A percentile compares a stretch with the other conserved stretches of the same genome.
phyloP scores from a whole-genome alignment of 1,139 yeast genomes.

The Suhomyces maxii region DNA sequence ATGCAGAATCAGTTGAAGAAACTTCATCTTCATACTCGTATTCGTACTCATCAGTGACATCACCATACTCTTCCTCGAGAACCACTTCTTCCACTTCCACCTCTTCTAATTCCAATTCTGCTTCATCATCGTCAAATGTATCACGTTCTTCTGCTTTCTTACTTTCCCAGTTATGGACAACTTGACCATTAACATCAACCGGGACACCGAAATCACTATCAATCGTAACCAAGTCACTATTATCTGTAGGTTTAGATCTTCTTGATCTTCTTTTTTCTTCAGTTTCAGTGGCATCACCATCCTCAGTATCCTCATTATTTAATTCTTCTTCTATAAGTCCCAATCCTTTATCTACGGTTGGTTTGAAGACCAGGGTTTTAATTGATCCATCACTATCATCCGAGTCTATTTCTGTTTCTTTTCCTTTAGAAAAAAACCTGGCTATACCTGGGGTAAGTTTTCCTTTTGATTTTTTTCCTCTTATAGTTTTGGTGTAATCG shows the following conservation, averaged over 20 bases:
- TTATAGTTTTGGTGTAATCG: constrained; percentile 15
- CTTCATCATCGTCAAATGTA: constrained; percentile 16
- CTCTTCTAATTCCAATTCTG: neutral
- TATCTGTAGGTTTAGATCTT: constrained; percentile 10
- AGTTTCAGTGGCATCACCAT: constrained; percentile 17
- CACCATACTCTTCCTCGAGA: constrained; percentile 7
- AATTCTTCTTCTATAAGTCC: constrained; percentile 23
- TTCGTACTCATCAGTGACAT: constrained; percentile 11
- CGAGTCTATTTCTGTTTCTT: constrained; percentile 4
- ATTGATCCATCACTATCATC: constrained; percentile 24
- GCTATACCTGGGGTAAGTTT: constrained; percentile 15
- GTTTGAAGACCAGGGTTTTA: constrained; percentile 12
- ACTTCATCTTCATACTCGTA: constrained; percentile 23
- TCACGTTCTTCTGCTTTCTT: constrained; percentile 2
- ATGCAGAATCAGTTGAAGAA: constrained; percentile 43
- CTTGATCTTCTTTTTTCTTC: constrained; percentile 9
- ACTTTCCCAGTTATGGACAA: constrained; percentile 17
- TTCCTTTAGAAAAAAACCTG: constrained; percentile 20
- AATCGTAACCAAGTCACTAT: constrained; percentile 25
- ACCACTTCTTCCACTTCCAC: neutral
- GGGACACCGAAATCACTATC: constrained; percentile 39
- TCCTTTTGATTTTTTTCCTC: constrained; percentile 11
- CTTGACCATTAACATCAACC: constrained; percentile 20
- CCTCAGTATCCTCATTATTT: constrained; percentile 13
- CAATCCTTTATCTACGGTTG: constrained; percentile 14